Conservation (phyloP, 2,329 filamentous ascomycete species). For the Fusarium nanum region DNA sequence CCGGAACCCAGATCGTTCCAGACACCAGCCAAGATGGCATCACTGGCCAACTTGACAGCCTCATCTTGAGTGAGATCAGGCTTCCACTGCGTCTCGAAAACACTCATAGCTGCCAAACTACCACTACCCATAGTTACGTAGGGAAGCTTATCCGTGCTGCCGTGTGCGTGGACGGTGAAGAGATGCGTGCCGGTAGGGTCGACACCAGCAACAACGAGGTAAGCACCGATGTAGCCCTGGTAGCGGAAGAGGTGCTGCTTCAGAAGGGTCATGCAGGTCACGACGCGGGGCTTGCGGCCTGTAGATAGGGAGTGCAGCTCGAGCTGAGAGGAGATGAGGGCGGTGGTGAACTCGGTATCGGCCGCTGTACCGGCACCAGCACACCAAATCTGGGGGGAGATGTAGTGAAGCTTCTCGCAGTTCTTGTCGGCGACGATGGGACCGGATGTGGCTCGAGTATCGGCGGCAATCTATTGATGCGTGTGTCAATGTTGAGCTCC, state of each 20-base stretch:
- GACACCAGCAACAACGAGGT: conserved; percentile 95
- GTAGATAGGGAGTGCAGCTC: conserved; percentile 97
- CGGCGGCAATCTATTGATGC: conserved; percentile 83
- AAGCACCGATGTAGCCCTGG: conserved; percentile 97
- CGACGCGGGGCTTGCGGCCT: conserved; percentile 94
- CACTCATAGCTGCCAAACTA: conserved; percentile 94
- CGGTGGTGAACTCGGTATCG: conserved; percentile 98
- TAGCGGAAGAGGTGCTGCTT: conserved; percentile 99
- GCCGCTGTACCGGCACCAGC: conserved; percentile 97
- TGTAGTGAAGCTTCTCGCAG: conserved; percentile 99
- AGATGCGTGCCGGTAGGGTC: conserved; percentile 95
- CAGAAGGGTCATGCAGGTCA: conserved; percentile 99
- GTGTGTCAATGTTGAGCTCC: conserved; percentile 33
- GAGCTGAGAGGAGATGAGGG: conserved; percentile 97
- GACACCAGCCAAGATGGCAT: conserved; percentile 95
- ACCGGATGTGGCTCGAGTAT: conserved; percentile 95
- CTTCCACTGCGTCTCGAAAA: conserved; percentile 98
- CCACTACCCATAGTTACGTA: conserved; percentile 99
- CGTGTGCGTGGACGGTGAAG: conserved; percentile 98
- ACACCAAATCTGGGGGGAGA: conserved; percentile 98
- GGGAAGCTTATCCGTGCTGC: conserved; percentile 96
- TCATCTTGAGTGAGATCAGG: conserved; percentile 78
- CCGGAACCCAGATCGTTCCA: conserved; percentile 98
- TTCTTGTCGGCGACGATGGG: conserved; percentile 99
- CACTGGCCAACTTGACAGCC: conserved; percentile 82